Conservation (phyloP, 2,329 filamentous ascomycete genomes). For the Capronia coronata region DNA sequence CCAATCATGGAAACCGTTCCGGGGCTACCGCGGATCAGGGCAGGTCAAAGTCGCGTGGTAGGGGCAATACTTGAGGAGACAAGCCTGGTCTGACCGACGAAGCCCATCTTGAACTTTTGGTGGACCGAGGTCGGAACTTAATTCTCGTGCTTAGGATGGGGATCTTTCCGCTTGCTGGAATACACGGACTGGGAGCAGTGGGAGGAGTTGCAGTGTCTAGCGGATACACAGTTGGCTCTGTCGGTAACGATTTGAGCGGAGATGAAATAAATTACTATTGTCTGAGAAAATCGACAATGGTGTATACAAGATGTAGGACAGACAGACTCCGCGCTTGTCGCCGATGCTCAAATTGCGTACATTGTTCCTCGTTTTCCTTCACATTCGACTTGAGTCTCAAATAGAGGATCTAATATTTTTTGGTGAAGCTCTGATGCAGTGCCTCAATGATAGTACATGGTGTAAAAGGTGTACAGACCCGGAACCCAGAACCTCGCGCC, state of each 20-base stretch:
- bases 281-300: conserved; percentile 15
- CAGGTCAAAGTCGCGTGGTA: conserved; percentile 17
- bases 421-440: background rate
- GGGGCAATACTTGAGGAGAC: conserved; percentile 6
- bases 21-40: conserved; percentile 2
- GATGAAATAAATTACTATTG: conserved; percentile 17
- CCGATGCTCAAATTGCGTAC: conserved; percentile 16
- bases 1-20: background rate
- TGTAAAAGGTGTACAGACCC: conserved; percentile 23
- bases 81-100: background rate
- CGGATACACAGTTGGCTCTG: too few species aligned
- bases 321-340: conserved; percentile 11
- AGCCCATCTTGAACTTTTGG: background rate
- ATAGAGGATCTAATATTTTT: too few species aligned
- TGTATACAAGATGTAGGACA: conserved; percentile 14
- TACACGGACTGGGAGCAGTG: too few species aligned
- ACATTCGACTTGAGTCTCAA: too few species aligned
- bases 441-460: conserved; percentile 8
- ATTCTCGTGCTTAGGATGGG: too few species aligned
- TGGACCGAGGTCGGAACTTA: too few species aligned
- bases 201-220: too few species aligned
- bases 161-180: too few species aligned
- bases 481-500: background rate
- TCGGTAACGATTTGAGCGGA: conserved; percentile 15
- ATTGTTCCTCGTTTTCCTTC: too few species aligned